Percentiles rank a stretch among this genome's conserved stretches.
phyloP scores from a whole-genome alignment of 306 rosid species.

The Abrus pulchellus region DNA sequence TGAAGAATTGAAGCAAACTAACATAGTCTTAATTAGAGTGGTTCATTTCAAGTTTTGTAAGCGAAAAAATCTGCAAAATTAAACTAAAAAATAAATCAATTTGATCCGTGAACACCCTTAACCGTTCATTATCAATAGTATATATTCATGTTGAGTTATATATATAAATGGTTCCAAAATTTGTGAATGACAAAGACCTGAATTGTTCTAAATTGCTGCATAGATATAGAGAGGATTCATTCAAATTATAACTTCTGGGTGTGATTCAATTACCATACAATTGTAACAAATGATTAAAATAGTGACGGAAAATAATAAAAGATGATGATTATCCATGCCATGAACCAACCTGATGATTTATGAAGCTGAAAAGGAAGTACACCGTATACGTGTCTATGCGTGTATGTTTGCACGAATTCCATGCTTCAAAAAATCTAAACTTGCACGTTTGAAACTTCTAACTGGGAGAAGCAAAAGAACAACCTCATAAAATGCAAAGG shows the following conservation, averaged over 20 bases:
- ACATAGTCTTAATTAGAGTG: too few species aligned
- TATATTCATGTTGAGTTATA: too few species aligned
- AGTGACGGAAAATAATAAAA: too few species aligned
- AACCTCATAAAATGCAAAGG: slow-evolving; percentile 21
- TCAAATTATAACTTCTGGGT: not conserved
- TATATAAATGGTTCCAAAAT: not conserved
- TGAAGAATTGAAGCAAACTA: too few species aligned
- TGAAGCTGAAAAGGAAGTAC: slow-evolving; percentile 26
- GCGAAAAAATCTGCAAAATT: not conserved
- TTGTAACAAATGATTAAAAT: too few species aligned
- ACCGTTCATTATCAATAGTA: too few species aligned
- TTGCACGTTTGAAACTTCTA: slow-evolving; percentile 44
- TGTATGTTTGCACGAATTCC: slow-evolving; percentile 7
- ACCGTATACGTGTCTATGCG: not conserved
- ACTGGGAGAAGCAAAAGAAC: not conserved
- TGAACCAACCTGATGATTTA: not conserved
- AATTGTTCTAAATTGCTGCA: not conserved
- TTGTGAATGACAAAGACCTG: not conserved
- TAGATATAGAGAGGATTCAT: not conserved
- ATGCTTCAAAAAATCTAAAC: slow-evolving; percentile 18
- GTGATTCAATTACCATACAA: not conserved
- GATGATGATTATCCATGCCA: too few species aligned
- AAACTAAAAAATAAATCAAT: not conserved
- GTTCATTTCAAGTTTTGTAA: not conserved
- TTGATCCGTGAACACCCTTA: not conserved